A percentile compares a stretch with the other conserved stretches of the same genome.
Evolutionary conservation across 805 yeast species (phyloP).

Genomic region (Candida rishiriensis): DNA sequence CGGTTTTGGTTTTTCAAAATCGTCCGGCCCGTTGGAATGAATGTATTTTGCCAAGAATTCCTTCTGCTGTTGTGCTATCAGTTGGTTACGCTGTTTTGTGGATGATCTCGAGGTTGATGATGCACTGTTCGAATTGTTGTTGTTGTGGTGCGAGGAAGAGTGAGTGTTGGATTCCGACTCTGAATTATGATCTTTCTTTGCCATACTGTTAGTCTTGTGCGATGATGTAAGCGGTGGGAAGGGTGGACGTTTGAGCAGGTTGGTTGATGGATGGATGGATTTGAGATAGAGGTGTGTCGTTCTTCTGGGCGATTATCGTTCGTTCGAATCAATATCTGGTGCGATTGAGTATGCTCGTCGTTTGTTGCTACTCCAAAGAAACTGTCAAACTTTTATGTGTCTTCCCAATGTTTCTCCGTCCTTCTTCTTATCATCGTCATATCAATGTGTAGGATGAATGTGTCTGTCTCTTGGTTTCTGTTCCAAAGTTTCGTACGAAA

Average conservation of each 20-base stretch:
- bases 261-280: too few species aligned
- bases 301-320: too few species aligned
- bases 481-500: too few species aligned
- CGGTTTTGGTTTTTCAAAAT: constrained; percentile 47
- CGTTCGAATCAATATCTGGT: too few species aligned
- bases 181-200: constrained; percentile 5
- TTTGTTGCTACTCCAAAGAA: too few species aligned
- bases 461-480: too few species aligned
- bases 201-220: neutral
- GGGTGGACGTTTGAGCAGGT: neutral
- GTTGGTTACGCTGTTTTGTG: constrained; percentile 56
- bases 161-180: constrained; percentile 20
- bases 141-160: neutral
- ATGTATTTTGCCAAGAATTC: constrained; percentile 64
- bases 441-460: too few species aligned
- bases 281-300: too few species aligned
- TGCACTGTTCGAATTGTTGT: neutral
- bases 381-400: too few species aligned
- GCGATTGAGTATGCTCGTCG: too few species aligned
- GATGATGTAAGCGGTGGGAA: neutral
- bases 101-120: constrained; percentile 35
- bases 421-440: too few species aligned
- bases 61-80: constrained; percentile 65
- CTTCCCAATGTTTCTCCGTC: too few species aligned
- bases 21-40: constrained; percentile 68